A percentile compares a stretch with the other conserved stretches of the same genome.
These are phyloP conservation scores for Mucor plumbeus DNA, from an alignment of 371 early-diverging fungal genomes.

Conservation along the genomic window DNA sequence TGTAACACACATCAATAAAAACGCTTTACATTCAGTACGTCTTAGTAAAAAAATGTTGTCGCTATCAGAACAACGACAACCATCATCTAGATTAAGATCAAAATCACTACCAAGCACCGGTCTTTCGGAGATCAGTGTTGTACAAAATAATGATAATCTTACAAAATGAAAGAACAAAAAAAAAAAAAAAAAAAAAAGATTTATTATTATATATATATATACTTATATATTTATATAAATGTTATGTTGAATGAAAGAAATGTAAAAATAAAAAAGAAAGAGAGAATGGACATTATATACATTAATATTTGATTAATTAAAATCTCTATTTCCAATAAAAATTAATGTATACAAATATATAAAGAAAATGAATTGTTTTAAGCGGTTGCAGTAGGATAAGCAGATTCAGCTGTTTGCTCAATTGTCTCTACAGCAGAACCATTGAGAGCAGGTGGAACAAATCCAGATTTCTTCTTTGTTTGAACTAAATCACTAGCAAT, in stretches of 20 bases:
- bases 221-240: too few species aligned
- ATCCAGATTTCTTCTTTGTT: conserved; percentile 28
- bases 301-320: neutral
- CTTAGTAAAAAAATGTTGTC: conserved; percentile 26
- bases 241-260: neutral
- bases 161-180: neutral
- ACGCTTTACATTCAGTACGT: conserved; percentile 21
- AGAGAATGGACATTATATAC: conserved; percentile 9
- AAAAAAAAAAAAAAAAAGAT: too few species aligned
- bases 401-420: conserved; percentile 23
- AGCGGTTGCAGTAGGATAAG: conserved; percentile 27
- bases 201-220: neutral
- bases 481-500: conserved; percentile 28
- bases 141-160: conserved; percentile 9
- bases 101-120: conserved; percentile 31
- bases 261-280: neutral
- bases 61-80: conserved; percentile 8
- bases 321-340: conserved; percentile 10
- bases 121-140: conserved; percentile 16
- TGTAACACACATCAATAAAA: conserved; percentile 8
- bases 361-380: neutral
- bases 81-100: conserved; percentile 21
- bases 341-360: conserved; percentile 2
- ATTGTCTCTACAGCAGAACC: conserved; percentile 13
- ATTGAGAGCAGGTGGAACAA: conserved; percentile 15